These are phyloP conservation scores for Globisporangium canariense DNA, from an alignment of 352 stramenopile genomes.

Conservation along the genomic window DNA sequence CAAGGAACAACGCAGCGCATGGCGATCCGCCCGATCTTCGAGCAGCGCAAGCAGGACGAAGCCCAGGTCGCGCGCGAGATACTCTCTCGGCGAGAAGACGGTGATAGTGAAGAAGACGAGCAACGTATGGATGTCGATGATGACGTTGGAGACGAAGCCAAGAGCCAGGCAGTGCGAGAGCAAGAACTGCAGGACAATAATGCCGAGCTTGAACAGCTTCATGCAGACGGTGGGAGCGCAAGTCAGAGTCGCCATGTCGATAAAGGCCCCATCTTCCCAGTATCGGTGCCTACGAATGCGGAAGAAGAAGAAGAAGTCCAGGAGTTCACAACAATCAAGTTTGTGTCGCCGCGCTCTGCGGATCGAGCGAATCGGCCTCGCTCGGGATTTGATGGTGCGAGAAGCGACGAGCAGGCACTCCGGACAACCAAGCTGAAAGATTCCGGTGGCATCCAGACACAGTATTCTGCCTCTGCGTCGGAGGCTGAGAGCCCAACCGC, in stretches of 20 bases:
- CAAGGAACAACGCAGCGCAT: constrained; percentile 53
- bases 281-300: not conserved
- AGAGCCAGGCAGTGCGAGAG: not conserved
- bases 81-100: constrained; percentile 24
- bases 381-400: not conserved
- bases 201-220: not conserved
- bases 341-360: constrained; percentile 8
- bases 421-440: not conserved
- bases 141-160: not conserved
- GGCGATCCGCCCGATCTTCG: constrained; percentile 68
- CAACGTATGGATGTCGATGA: not conserved
- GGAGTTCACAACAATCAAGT: constrained; percentile 9
- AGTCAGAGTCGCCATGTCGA: not conserved
- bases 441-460: not conserved
- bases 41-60: constrained; percentile 48
- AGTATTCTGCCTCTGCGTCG: not conserved
- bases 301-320: constrained; percentile 1
- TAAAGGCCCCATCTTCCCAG: not conserved
- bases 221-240: not conserved
- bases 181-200: not conserved
- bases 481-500: too few species aligned
- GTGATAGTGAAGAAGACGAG: not conserved
- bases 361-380: not conserved
- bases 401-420: not conserved
- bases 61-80: constrained; percentile 24